A percentile compares a stretch with the other conserved stretches of the same genome.
Conservation (phyloP, 2,329 filamentous ascomycete genomes). For the Fusarium paranaense region DNA sequence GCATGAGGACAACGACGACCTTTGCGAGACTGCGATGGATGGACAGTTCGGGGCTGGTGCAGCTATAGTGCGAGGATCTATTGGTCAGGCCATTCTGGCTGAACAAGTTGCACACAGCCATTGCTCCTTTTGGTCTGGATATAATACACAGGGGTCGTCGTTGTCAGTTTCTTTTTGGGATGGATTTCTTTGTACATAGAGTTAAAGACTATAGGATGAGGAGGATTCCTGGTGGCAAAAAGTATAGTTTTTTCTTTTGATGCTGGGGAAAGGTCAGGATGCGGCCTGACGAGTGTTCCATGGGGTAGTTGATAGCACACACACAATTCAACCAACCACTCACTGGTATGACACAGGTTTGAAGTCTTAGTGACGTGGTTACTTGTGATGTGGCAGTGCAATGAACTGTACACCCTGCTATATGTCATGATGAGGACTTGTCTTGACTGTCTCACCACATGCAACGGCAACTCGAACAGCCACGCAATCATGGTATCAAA, state of each 20-base stretch:
- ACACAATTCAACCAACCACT: slow-evolving; percentile 15
- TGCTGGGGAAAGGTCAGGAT: slow-evolving; percentile 8
- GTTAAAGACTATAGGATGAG: slow-evolving; percentile 22
- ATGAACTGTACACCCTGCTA: background rate
- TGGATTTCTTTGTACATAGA: slow-evolving; percentile 40
- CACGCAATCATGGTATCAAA: background rate
- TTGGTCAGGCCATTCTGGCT: slow-evolving; percentile 4
- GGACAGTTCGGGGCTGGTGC: background rate
- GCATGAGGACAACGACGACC: slow-evolving; percentile 34
- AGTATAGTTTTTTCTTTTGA: slow-evolving; percentile 32
- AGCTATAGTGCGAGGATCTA: slow-evolving; percentile 1
- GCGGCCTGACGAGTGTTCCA: slow-evolving; percentile 10
- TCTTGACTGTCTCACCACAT: background rate
- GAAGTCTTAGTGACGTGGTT: background rate
- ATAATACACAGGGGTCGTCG: slow-evolving; percentile 37
- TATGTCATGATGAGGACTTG: background rate
- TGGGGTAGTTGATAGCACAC: slow-evolving; percentile 19
- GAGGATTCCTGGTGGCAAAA: slow-evolving; percentile 18
- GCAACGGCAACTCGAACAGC: background rate
- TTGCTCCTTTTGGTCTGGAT: slow-evolving; percentile 32
- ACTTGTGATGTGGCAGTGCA: background rate
- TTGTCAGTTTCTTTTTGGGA: slow-evolving; percentile 27
- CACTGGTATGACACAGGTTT: slow-evolving; percentile 7
- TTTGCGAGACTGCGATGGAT: slow-evolving; percentile 4
- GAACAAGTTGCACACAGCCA: slow-evolving; percentile 10